Evolutionary conservation across 768 basidiomycete species (phyloP).

Genomic region (Suillus placidus): DNA sequence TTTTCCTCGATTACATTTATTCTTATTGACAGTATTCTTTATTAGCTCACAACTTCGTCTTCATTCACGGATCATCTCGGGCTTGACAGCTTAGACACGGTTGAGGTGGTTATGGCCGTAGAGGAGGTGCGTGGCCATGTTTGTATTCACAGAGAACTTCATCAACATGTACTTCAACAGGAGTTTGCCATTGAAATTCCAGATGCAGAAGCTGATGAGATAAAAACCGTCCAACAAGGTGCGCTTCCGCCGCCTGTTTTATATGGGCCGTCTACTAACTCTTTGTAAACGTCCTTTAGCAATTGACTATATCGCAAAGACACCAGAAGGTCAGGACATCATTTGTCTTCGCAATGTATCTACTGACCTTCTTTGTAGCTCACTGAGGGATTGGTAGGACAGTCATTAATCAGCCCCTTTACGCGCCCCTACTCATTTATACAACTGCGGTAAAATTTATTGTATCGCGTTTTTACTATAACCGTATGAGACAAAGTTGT

Average conservation of each 20-base stretch:
- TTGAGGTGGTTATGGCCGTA: constrained; percentile 98
- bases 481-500: background rate
- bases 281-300: constrained; percentile 49
- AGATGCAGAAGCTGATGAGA: constrained; percentile 93
- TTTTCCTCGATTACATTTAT: constrained; percentile 29
- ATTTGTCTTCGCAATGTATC: constrained; percentile 14
- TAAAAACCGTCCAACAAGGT: constrained; percentile 92
- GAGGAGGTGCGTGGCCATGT: constrained; percentile 66
- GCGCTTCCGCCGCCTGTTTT: constrained; percentile 24
- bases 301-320: constrained; percentile 93
- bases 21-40: constrained; percentile 24
- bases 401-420: background rate
- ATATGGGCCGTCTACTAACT: background rate
- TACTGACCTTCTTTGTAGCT: constrained; percentile 40
- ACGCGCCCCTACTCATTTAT: background rate
- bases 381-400: constrained; percentile 39
- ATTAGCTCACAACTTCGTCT: constrained; percentile 64
- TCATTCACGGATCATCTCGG: constrained; percentile 57
- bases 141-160: constrained; percentile 11
- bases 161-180: constrained; percentile 41
- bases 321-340: constrained; percentile 71
- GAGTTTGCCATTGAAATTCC: constrained; percentile 99
- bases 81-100: constrained; percentile 91
- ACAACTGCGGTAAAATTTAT: background rate
- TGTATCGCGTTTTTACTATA: background rate